Base-by-base conservation (phyloP, 202 grass and related monocot genomes). In the Bolboschoenoplectus hybrid region DNA sequence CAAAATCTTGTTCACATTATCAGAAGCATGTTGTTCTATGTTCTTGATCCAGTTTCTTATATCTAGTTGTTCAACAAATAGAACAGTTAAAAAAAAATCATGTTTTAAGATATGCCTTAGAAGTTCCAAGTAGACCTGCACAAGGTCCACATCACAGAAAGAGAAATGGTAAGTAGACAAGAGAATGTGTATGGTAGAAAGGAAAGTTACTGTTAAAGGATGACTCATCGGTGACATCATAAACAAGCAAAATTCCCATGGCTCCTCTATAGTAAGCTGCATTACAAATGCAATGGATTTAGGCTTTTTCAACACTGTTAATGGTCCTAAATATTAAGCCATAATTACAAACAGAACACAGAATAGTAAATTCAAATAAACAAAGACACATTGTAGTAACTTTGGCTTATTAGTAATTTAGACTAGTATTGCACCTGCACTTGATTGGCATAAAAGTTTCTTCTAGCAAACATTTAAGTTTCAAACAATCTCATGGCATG, bases 241-340 rank as follows among this genome's bases (percentile, higher is more conserved):
- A 94, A 36, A 94, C 93, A 91, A 94, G 93, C 40, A 94, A 92
- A 89, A 94, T 94, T n/a, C 93, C 91, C 93, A 95, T 95, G 0
- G 91, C 93, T 68, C 93, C 93, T 65, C 93, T 88, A 76, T 95
- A 95, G 80, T 95, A 95, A 50, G 93, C 93, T 95, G 89, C 89
- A 92, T 55, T 53, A 36, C 80, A 89, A 76, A 88, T 49, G 79
- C 39, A 82, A 74, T 13, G 4, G 34, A 40, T n/a, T 43, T 46
- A 71, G 67, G 13, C 14, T 46, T 83, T 83, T 83, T 51, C 63
- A 83, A 34, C 3, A 64, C 45, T 67, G 57, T 67, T 45, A 26
- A 26, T 67, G 44, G 14, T 14, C 16, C 40, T 44, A n/a, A 71
- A 3, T 44, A 17, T 45, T 44, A 73, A 26, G 69, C 14, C 7